These are phyloP conservation scores for Myriosclerotinia duriaeana DNA, from an alignment of 2,329 filamentous ascomycete species.

Conservation along the genomic window DNA sequence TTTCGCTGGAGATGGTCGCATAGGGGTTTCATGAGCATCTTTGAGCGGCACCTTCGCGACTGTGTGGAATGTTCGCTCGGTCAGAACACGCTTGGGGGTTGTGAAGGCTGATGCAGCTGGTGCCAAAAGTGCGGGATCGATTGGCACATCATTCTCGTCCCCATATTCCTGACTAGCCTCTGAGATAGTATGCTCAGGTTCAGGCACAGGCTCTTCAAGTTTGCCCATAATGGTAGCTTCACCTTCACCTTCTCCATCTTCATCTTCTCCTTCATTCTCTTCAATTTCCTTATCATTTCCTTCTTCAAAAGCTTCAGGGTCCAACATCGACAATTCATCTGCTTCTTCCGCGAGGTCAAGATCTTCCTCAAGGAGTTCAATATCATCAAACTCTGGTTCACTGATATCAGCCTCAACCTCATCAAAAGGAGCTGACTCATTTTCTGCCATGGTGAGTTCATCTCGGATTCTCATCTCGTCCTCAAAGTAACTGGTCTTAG, in stretches of 20 bases:
- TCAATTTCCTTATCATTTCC: conserved; percentile 19
- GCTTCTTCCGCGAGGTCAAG: conserved; percentile 58
- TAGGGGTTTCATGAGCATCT: conserved; percentile 53
- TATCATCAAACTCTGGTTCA: conserved; percentile 47
- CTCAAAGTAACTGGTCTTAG: conserved; percentile 57
- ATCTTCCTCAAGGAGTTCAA: conserved; percentile 55
- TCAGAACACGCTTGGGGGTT: conserved; percentile 36
- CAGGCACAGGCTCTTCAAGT: neutral
- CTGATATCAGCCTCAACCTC: conserved; percentile 27
- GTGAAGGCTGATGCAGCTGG: conserved; percentile 25
- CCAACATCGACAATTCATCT: conserved; percentile 58
- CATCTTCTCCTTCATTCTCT: conserved; percentile 18
- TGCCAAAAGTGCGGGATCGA: conserved; percentile 50
- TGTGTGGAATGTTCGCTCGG: conserved; percentile 59
- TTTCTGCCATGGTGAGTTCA: conserved; percentile 40
- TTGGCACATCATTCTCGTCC: conserved; percentile 62
- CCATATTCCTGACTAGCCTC: conserved; percentile 66
- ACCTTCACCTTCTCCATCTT: conserved; percentile 8
- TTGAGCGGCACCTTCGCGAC: conserved; percentile 77
- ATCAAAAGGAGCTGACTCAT: conserved; percentile 38
- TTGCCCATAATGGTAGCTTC: conserved; percentile 1
- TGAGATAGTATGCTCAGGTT: conserved; percentile 45
- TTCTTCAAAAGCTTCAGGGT: conserved; percentile 40
- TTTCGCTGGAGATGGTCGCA: conserved; percentile 41
- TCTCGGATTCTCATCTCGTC: conserved; percentile 57